phyloP scores from a whole-genome alignment of 2,329 filamentous ascomycete genomes.

The Thelonectria rubi region DNA sequence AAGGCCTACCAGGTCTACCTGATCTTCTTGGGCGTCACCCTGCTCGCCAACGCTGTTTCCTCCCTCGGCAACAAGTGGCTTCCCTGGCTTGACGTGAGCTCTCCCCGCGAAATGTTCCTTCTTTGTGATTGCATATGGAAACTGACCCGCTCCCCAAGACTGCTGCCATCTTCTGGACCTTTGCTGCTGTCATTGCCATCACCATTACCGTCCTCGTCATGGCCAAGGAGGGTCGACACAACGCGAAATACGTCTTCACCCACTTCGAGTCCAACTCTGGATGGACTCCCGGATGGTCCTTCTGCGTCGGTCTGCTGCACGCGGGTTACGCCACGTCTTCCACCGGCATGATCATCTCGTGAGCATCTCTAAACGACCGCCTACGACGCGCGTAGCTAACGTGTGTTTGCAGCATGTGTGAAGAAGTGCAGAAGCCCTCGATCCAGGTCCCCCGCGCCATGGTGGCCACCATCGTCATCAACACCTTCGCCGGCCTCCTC shows the following conservation, averaged over 20 bases:
- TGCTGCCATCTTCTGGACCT: constrained; percentile 78
- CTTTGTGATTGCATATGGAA: not conserved
- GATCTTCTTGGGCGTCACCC: constrained; percentile 74
- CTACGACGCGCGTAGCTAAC: constrained; percentile 25
- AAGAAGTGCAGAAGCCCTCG: constrained; percentile 73
- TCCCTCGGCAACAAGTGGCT: constrained; percentile 73
- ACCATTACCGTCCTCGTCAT: constrained; percentile 69
- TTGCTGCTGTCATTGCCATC: constrained; percentile 74
- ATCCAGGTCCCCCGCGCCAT: constrained; percentile 78
- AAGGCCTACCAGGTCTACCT: constrained; percentile 73
- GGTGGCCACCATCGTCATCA: constrained; percentile 73
- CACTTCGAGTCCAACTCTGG: constrained; percentile 74
- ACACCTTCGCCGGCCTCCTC: constrained; percentile 71
- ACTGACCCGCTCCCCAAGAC: constrained; percentile 56
- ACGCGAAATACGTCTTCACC: constrained; percentile 71
- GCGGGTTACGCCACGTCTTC: constrained; percentile 79
- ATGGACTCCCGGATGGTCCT: constrained; percentile 77
- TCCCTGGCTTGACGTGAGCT: constrained; percentile 72
- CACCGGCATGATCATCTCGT: constrained; percentile 83
- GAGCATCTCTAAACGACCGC: constrained; percentile 47
- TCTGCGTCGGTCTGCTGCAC: constrained; percentile 76
- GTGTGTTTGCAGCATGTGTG: constrained; percentile 67
- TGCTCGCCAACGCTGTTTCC: constrained; percentile 72
- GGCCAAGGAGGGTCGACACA: constrained; percentile 73
- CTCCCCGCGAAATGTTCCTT: not conserved